phyloP scores from a whole-genome alignment of 2,329 filamentous ascomycete genomes.

The Fusarium sp. region DNA sequence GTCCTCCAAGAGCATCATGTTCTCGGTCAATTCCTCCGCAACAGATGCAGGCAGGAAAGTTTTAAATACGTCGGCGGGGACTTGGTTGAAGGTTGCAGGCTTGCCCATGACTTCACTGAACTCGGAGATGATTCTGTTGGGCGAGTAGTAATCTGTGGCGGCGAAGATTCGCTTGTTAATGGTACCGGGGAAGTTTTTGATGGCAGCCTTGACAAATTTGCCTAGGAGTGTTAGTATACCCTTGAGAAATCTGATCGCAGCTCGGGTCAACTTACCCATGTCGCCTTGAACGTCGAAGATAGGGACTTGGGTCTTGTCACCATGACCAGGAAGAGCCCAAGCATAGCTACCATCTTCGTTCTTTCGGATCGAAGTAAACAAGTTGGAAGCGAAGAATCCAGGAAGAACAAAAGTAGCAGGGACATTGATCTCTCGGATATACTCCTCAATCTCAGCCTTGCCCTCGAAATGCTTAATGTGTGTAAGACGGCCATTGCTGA shows the following conservation, averaged over 20 bases:
- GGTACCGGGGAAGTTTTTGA: slow-evolving; percentile 46
- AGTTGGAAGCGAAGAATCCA: slow-evolving; percentile 68
- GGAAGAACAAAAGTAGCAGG: slow-evolving; percentile 65
- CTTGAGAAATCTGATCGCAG: rapidly evolving
- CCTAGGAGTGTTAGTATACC: slow-evolving; percentile 23
- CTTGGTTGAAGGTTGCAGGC: slow-evolving; percentile 47
- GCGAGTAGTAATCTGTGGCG: slow-evolving; percentile 54
- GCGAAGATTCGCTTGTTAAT: slow-evolving; percentile 53
- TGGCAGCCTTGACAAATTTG: slow-evolving; percentile 53
- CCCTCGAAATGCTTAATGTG: slow-evolving; percentile 65
- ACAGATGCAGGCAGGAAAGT: slow-evolving; percentile 48
- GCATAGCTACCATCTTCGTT: slow-evolving; percentile 49
- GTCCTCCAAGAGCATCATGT: slow-evolving; percentile 57
- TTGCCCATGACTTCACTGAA: slow-evolving; percentile 54
- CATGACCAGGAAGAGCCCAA: slow-evolving; percentile 47
- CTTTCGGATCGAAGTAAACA: slow-evolving; percentile 48
- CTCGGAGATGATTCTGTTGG: slow-evolving; percentile 50
- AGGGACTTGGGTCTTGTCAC: slow-evolving; percentile 52
- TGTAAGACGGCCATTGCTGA: slow-evolving; percentile 53
- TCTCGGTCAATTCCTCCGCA: slow-evolving; percentile 57
- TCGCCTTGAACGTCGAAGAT: slow-evolving; percentile 55
- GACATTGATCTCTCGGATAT: slow-evolving; percentile 64
- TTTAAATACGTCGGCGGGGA: slow-evolving; percentile 54
- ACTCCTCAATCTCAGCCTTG: slow-evolving; percentile 68
- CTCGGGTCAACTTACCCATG: slow-evolving; percentile 50